Evolutionary conservation across 2,329 filamentous ascomycete genomes (phyloP).

Genomic region (Aureobasidium sp.): DNA sequence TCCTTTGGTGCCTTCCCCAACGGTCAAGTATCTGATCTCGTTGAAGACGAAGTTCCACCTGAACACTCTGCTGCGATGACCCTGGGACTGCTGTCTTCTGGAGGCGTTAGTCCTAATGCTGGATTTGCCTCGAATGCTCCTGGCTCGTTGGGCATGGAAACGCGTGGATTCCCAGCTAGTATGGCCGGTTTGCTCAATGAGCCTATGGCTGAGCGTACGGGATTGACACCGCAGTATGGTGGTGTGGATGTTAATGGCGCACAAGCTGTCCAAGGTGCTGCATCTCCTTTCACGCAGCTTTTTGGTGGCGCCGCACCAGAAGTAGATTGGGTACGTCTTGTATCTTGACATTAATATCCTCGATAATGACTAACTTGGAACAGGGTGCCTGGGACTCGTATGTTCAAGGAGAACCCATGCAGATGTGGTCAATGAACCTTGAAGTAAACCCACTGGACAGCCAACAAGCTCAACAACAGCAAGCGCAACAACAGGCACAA

Average conservation of each 20-base stretch:
- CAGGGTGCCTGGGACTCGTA: constrained; percentile 63
- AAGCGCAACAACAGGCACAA: constrained; percentile 8
- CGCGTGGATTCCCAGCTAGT: constrained; percentile 21
- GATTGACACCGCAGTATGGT: constrained; percentile 27
- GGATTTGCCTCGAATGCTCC: constrained; percentile 12
- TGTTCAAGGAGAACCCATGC: constrained; percentile 47
- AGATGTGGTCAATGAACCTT: constrained; percentile 30
- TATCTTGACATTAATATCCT: background rate
- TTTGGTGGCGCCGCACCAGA: constrained; percentile 24
- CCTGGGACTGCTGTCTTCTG: constrained; percentile 57
- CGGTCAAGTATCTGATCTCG: constrained; percentile 21
- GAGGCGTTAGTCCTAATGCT: constrained; percentile 45
- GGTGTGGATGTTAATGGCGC: constrained; percentile 20
- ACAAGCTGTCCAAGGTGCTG: constrained; percentile 23
- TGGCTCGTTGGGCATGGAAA: constrained; percentile 13
- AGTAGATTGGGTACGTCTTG: constrained; percentile 45
- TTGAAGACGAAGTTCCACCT: constrained; percentile 49
- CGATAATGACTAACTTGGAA: constrained; percentile 13
- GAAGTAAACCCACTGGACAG: constrained; percentile 1
- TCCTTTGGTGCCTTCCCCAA: constrained; percentile 26
- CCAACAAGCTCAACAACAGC: constrained; percentile 20
- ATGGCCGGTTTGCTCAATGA: constrained; percentile 28
- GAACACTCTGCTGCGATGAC: constrained; percentile 62
- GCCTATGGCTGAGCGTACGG: constrained; percentile 21
- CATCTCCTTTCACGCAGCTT: constrained; percentile 27